A percentile compares a stretch with the other conserved stretches of the same genome.
Conservation (phyloP, 495 filamentous ascomycete species). For the Rostrohypoxylon terebratum region DNA sequence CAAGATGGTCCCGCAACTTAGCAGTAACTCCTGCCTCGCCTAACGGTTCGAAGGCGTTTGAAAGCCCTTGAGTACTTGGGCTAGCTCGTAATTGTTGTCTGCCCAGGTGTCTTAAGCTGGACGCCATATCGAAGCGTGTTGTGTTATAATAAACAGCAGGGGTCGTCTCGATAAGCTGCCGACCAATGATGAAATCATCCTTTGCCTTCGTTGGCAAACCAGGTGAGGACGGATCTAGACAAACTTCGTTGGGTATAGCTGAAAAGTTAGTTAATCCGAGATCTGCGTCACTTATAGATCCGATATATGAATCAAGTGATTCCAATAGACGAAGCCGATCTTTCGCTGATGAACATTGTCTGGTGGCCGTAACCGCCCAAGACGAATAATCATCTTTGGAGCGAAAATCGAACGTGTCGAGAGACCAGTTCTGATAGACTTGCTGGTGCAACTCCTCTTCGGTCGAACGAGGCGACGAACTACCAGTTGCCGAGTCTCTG, state of each 20-base stretch:
- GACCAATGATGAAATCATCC: conserved; percentile 73
- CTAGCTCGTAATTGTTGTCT: conserved; percentile 45
- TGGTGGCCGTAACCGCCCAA: conserved; percentile 48
- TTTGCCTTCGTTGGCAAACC: conserved; percentile 67
- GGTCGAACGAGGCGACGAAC: conserved; percentile 32
- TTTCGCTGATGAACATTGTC: conserved; percentile 10
- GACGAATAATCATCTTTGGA: conserved; percentile 48
- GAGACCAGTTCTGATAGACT: conserved; percentile 67
- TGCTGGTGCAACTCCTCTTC: conserved; percentile 68
- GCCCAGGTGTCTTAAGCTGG: conserved; percentile 53
- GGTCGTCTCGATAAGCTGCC: conserved; percentile 68
- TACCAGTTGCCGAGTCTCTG: conserved; percentile 60
- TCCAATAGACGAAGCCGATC: conserved; percentile 47
- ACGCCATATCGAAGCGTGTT: conserved; percentile 42
- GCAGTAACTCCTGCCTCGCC: conserved; percentile 47
- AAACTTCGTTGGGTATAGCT: conserved; percentile 50
- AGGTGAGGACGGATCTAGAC: conserved; percentile 72
- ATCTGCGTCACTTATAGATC: conserved; percentile 65
- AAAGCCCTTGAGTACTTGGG: not conserved
- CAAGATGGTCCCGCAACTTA: conserved; percentile 48
- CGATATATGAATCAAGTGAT: conserved; percentile 50
- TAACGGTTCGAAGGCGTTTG: conserved; percentile 30
- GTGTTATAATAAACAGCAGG: conserved; percentile 45
- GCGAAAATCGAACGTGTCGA: conserved; percentile 63
- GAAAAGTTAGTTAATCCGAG: conserved; percentile 48